A percentile compares a stretch with the other conserved stretches of the same genome.
These are phyloP conservation scores for Piper longum DNA, from an alignment of 164 flowering plant genomes.

Conservation along the genomic window DNA sequence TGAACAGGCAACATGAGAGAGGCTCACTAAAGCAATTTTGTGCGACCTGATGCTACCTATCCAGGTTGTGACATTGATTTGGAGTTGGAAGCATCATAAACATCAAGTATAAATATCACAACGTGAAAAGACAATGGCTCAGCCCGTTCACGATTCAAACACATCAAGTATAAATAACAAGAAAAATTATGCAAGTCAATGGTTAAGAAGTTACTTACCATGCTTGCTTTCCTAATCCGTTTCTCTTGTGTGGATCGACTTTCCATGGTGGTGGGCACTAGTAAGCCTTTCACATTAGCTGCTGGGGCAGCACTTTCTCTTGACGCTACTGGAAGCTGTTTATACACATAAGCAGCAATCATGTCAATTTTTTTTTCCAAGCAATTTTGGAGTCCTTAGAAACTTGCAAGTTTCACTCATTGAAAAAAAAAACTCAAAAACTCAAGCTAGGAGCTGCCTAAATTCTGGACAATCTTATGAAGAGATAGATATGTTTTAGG, in stretches of 20 bases:
- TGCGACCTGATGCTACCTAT: no score
- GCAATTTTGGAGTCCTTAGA: neutral
- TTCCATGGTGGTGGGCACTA: slow-evolving; percentile 19
- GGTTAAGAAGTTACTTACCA: slow-evolving; percentile 23
- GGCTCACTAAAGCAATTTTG: no score
- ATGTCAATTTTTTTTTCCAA: neutral
- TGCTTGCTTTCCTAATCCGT: slow-evolving; percentile 63
- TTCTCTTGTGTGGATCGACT: slow-evolving; percentile 58
- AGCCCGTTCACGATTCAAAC: no score
- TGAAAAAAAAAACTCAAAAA: no score
- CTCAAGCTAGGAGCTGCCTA: neutral
- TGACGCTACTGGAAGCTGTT: slow-evolving; percentile 57
- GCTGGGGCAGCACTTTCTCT: slow-evolving; percentile 56
- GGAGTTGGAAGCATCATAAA: no score
- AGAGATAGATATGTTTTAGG: neutral
- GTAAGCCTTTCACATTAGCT: slow-evolving; percentile 24
- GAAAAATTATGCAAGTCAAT: neutral
- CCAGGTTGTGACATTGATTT: no score
- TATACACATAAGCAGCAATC: slow-evolving; percentile 2
- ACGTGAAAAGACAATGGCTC: no score
- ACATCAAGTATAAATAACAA: neutral
- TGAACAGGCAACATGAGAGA: neutral
- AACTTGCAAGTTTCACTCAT: neutral
- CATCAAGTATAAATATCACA: no score
- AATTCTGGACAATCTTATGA: neutral